A percentile compares a stretch with the other conserved stretches of the same genome.
phyloP scores from a whole-genome alignment of 768 basidiomycete species.

The Stropharia rugosoannulata region DNA sequence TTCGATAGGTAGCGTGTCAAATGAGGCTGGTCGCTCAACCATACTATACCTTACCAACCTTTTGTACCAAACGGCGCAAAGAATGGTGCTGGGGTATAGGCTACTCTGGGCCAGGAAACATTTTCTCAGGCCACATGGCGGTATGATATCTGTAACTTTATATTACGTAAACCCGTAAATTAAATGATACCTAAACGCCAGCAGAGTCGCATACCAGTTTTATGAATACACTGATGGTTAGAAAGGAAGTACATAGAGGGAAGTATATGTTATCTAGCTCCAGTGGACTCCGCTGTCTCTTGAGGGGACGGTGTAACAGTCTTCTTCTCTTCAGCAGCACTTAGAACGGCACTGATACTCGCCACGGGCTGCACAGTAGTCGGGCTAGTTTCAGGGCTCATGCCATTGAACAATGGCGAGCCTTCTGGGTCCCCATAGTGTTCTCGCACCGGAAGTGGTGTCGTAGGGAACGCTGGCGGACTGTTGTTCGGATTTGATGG shows the following conservation, averaged over 20 bases:
- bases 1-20: slow-evolving; percentile 9
- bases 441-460: slow-evolving; percentile 8
- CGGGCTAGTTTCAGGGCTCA: slow-evolving; percentile 22
- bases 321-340: background rate
- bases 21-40: background rate
- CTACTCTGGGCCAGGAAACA: background rate
- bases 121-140: background rate
- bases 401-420: slow-evolving; percentile 26
- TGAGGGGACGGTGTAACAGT: background rate
- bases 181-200: too few species aligned
- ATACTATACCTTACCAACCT: background rate
- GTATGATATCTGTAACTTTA: too few species aligned
- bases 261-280: background rate
- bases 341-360: slow-evolving; percentile 21
- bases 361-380: slow-evolving; percentile 6
- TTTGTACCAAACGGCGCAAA: background rate
- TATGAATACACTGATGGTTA: background rate
- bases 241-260: background rate
- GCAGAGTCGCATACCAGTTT: too few species aligned
- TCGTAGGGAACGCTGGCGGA: slow-evolving; percentile 5
- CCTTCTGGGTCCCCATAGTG: slow-evolving; percentile 22
- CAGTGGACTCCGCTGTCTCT: background rate
- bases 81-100: too few species aligned
- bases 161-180: too few species aligned
- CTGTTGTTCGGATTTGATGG: slow-evolving; percentile 4